A percentile compares a stretch with the other conserved stretches of the same genome.
Evolutionary conservation across 139 green algal genomes (phyloP).

Genomic region (Trebouxia sp.): DNA sequence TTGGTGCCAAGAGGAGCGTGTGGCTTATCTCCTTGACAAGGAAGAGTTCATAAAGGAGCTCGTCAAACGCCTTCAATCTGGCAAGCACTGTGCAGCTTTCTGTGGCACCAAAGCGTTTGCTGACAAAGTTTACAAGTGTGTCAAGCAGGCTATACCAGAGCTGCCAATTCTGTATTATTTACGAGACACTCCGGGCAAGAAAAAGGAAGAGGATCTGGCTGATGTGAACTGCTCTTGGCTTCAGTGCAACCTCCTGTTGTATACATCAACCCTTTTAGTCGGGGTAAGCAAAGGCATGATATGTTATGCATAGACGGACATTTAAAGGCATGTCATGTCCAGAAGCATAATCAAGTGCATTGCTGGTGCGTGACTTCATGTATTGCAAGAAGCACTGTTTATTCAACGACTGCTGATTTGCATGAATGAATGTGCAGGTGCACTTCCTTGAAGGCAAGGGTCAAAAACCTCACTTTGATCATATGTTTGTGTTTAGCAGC

Average conservation of each 20-base stretch:
- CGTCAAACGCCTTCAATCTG: conserved; percentile 23
- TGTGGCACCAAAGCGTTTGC: conserved; percentile 26
- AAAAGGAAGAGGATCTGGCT: conserved; percentile 3
- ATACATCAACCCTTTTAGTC: conserved; percentile 12
- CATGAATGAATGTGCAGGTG: conserved; percentile 19
- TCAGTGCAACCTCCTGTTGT: conserved; percentile 14
- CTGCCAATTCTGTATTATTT: conserved; percentile 17
- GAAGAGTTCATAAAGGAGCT: conserved; percentile 3
- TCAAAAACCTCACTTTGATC: conserved; percentile 18
- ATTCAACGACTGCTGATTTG: background rate
- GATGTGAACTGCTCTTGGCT: conserved; percentile 21
- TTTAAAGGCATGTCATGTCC: conserved; percentile 4
- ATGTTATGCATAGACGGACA: background rate
- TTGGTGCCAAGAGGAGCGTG: conserved; percentile 9
- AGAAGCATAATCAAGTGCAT: conserved; percentile 2
- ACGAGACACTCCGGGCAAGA: conserved; percentile 18
- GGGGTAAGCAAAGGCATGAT: conserved; percentile 7
- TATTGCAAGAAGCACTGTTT: background rate
- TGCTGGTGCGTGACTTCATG: conserved; percentile 8
- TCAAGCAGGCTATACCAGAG: conserved; percentile 16
- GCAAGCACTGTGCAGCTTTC: conserved; percentile 11
- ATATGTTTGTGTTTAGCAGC: conserved; percentile 27
- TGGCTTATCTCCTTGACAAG: conserved; percentile 13
- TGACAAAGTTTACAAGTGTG: conserved; percentile 7
- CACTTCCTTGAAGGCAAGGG: conserved; percentile 12